Evolutionary conservation across 108 stramenopile species (phyloP).

Genomic region (Cyclotella sp.): DNA sequence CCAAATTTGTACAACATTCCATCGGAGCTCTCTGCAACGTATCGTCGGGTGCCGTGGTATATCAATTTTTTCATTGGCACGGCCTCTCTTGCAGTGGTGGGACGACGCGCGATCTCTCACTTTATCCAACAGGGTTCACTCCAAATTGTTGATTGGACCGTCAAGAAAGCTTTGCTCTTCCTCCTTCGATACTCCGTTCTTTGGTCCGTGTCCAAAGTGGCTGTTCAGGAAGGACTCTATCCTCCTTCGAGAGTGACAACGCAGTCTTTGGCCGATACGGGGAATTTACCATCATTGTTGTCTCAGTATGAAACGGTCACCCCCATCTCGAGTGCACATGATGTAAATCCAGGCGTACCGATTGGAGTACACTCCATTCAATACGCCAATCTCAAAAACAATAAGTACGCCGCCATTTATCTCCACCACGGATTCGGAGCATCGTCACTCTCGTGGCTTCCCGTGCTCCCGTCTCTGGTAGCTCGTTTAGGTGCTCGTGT

Average conservation of each 20-base stretch:
- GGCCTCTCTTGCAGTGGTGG: constrained; percentile 33
- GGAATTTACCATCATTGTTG: constrained; percentile 61
- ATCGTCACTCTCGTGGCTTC: constrained; percentile 81
- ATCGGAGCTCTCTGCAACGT: constrained; percentile 46
- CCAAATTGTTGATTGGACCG: not conserved
- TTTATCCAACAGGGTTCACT: not conserved
- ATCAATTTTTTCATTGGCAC: constrained; percentile 30
- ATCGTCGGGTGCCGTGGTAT: constrained; percentile 56
- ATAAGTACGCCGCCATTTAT: constrained; percentile 47
- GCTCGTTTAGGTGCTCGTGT: constrained; percentile 51
- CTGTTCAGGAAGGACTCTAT: constrained; percentile 63
- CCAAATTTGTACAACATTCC: constrained; percentile 72
- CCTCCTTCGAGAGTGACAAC: constrained; percentile 69
- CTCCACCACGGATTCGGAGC: constrained; percentile 89
- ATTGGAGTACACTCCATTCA: constrained; percentile 70
- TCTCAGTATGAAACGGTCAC: constrained; percentile 59
- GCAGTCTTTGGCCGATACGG: constrained; percentile 47
- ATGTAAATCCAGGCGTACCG: not conserved
- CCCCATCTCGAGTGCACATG: constrained; percentile 4
- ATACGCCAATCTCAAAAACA: constrained; percentile 25
- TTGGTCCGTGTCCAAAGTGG: constrained; percentile 26
- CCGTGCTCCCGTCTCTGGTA: constrained; percentile 61
- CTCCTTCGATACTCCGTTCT: constrained; percentile 11
- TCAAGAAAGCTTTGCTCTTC: not conserved
- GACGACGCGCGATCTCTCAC: constrained; percentile 1